A percentile compares a stretch with the other conserved stretches of the same genome.
Evolutionary conservation across 2,329 filamentous ascomycete species (phyloP).

Genomic region (Colletotrichum euphorbiae): DNA sequence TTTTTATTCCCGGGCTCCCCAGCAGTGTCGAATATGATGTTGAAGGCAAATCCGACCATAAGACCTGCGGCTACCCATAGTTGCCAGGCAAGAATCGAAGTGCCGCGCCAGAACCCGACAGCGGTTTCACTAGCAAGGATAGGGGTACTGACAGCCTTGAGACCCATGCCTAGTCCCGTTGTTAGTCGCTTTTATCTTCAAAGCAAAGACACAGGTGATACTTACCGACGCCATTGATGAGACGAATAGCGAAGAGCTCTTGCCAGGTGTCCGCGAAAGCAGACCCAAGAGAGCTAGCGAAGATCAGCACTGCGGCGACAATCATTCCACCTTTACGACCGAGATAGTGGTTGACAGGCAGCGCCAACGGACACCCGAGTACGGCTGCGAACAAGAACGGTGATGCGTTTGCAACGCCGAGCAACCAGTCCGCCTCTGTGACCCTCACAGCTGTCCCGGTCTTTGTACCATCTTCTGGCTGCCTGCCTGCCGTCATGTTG

Average conservation of each 20-base stretch:
- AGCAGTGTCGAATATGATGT: constrained; percentile 50
- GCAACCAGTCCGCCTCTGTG: constrained; percentile 49
- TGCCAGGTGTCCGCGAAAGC: constrained; percentile 50
- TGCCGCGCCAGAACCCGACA: constrained; percentile 60
- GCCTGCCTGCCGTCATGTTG: background rate
- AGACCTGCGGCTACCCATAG: constrained; percentile 55
- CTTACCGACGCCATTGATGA: constrained; percentile 54
- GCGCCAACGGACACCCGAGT: constrained; percentile 53
- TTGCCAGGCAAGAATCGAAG: constrained; percentile 60
- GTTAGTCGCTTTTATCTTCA: background rate
- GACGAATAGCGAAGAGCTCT: constrained; percentile 49
- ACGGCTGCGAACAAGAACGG: constrained; percentile 55
- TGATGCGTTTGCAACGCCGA: constrained; percentile 54
- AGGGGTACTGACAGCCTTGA: constrained; percentile 61
- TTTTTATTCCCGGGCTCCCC: background rate
- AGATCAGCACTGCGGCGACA: constrained; percentile 53
- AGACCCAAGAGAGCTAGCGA: constrained; percentile 53
- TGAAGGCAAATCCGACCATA: constrained; percentile 51
- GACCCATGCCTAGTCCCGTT: constrained; percentile 54
- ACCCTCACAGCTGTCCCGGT: background rate
- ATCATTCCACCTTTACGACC: constrained; percentile 55
- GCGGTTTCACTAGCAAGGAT: constrained; percentile 61
- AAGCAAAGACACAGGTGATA: constrained; percentile 4
- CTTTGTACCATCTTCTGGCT: constrained; percentile 21
- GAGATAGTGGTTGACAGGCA: constrained; percentile 55